Evolutionary conservation across 192 early-diverging fungal species (phyloP).

Genomic region (Bifiguratus adelaidae): DNA sequence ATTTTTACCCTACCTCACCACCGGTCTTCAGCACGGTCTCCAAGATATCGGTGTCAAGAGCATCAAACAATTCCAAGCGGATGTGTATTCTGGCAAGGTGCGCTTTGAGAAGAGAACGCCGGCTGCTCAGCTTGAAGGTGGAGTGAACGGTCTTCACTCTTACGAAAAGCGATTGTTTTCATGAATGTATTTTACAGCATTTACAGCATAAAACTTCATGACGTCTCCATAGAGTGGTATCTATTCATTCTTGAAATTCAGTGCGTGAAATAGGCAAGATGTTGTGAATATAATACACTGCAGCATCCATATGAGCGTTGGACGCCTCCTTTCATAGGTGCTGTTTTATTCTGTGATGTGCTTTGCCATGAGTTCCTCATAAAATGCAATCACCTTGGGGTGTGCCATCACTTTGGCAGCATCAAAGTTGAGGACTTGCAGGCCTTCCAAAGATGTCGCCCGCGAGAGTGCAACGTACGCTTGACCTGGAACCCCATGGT

Average conservation of each 20-base stretch:
- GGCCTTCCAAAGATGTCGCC: conserved; percentile 52
- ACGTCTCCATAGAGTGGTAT: too few relatives aligned
- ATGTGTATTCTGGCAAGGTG: conserved; percentile 58
- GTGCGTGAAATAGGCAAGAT: too few relatives aligned
- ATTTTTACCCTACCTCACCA: conserved; percentile 84
- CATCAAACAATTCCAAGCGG: conserved; percentile 55
- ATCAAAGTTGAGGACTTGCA: conserved; percentile 64
- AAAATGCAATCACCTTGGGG: conserved; percentile 58
- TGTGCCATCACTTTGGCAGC: conserved; percentile 59
- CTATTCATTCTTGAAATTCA: too few relatives aligned
- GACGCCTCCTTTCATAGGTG: too few relatives aligned
- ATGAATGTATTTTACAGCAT: too few relatives aligned
- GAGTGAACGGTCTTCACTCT: conserved; percentile 83
- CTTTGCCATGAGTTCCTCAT: conserved; percentile 41
- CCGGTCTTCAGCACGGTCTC: conserved; percentile 92
- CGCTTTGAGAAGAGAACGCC: conserved; percentile 93
- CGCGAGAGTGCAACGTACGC: conserved; percentile 80
- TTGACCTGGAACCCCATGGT: conserved; percentile 26
- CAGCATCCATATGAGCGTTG: too few relatives aligned
- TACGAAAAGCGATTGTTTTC: conserved; percentile 73
- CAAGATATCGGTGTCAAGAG: conserved; percentile 90
- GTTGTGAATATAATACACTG: too few relatives aligned
- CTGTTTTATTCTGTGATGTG: too few relatives aligned
- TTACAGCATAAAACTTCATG: too few relatives aligned
- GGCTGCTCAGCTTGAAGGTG: conserved; percentile 92